Conservation (phyloP, 2,329 filamentous ascomycete species). For the Verticillium longisporum region DNA sequence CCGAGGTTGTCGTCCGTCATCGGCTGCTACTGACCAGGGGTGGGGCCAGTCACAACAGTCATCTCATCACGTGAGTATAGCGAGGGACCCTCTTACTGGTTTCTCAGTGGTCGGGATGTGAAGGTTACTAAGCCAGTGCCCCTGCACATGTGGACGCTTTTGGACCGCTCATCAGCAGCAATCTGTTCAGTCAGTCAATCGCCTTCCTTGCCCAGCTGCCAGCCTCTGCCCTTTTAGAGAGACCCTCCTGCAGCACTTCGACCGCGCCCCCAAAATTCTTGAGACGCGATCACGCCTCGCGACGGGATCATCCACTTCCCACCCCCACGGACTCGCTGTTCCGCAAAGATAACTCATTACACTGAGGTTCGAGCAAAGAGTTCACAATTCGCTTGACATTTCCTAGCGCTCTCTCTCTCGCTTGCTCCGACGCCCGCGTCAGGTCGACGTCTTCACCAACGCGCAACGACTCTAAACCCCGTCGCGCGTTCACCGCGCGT, state of each 20-base stretch:
- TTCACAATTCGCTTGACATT: background rate
- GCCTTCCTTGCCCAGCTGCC: background rate
- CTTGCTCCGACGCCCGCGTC: background rate
- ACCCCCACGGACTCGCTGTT: background rate
- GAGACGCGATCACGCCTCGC: conserved; percentile 18
- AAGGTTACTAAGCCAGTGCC: too few species aligned
- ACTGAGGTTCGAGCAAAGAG: too few species aligned
- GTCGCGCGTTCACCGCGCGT: background rate
- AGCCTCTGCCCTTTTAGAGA: background rate
- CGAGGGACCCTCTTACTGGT: too few species aligned
- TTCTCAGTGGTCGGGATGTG: too few species aligned
- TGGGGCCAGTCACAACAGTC: too few species aligned
- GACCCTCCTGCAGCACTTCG: background rate
- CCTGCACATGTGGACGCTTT: too few species aligned
- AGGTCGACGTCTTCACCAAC: background rate
- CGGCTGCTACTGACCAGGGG: background rate
- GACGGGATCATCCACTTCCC: background rate
- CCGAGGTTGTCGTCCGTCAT: conserved; percentile 20
- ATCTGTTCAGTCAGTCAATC: background rate
- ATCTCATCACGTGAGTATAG: too few species aligned
- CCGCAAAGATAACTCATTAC: too few species aligned
- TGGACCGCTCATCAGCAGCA: background rate
- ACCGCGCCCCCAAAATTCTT: conserved; percentile 29
- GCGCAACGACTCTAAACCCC: background rate
- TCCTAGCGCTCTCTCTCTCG: background rate